Percentiles rank a stretch among this genome's conserved stretches.
Conservation (phyloP, 1,284 basidiomycete genomes). For the Sanguinoderma infundibulare region DNA sequence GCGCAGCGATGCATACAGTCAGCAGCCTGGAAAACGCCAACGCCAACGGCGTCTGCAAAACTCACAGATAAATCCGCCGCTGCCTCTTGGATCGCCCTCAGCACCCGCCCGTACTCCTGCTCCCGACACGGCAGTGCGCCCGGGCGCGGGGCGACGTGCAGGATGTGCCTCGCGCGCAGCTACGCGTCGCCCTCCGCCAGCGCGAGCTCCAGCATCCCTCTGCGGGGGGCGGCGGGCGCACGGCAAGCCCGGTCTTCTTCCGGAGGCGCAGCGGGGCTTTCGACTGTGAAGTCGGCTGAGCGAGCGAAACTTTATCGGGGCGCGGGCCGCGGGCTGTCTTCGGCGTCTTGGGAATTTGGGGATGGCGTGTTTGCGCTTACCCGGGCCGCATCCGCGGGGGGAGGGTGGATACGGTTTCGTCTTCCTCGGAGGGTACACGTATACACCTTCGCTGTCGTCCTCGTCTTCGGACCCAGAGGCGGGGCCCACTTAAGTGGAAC, state of each 20-base stretch:
- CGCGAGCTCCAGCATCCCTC: slow-evolving; percentile 36
- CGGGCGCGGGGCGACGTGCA: slow-evolving; percentile 95
- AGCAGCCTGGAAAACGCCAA: background rate
- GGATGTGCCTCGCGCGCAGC: slow-evolving; percentile 82
- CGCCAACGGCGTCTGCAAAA: slow-evolving; percentile 19
- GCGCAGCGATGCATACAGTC: background rate
- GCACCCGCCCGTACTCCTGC: slow-evolving; percentile 82
- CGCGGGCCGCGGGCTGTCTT: slow-evolving; percentile 31
- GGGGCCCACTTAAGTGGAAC: slow-evolving; percentile 1
- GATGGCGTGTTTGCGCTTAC: slow-evolving; percentile 31
- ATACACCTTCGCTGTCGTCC: background rate
- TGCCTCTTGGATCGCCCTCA: slow-evolving; percentile 84
- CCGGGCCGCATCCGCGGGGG: slow-evolving; percentile 6
- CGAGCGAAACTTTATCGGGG: slow-evolving; percentile 37
- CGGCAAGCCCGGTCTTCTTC: slow-evolving; percentile 38
- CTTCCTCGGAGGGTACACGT: no score
- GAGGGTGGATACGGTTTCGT: background rate
- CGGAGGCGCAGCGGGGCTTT: slow-evolving; percentile 58
- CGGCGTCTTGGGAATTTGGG: slow-evolving; percentile 27
- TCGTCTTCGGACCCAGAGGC: background rate
- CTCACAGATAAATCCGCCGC: slow-evolving; percentile 95
- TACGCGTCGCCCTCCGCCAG: slow-evolving; percentile 70
- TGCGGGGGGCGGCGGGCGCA: slow-evolving; percentile 42
- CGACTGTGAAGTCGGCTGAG: slow-evolving; percentile 70
- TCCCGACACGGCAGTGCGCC: slow-evolving; percentile 91